Conservation (phyloP, 371 early-diverging fungal species). For the Umbelopsis sp. region DNA sequence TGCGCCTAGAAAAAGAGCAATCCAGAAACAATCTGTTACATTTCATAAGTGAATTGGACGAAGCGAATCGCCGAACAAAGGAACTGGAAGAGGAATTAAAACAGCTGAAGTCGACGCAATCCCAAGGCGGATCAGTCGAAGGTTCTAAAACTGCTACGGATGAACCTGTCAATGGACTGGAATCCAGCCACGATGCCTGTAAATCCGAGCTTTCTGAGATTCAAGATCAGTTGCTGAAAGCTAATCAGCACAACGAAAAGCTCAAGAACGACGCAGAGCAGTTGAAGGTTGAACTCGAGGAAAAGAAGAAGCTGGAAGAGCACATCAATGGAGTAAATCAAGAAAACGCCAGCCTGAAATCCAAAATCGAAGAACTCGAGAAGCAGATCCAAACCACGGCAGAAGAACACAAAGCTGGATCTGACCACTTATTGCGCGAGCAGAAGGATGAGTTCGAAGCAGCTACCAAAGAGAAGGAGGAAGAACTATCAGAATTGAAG, state of each 20-base stretch:
- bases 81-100: neutral
- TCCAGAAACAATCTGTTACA: conserved; percentile 44
- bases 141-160: neutral
- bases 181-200: neutral
- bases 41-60: conserved; percentile 45
- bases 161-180: neutral
- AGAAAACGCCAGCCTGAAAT: neutral
- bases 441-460: neutral
- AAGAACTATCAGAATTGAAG: neutral
- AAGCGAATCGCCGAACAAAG: neutral
- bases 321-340: neutral
- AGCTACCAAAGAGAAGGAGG: neutral
- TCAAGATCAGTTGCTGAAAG: neutral
- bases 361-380: neutral
- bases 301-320: neutral
- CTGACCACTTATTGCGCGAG: neutral
- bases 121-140: neutral
- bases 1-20: conserved; percentile 42
- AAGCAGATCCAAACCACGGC: neutral
- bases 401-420: conserved; percentile 1
- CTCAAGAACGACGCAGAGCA: neutral
- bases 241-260: neutral
- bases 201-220: neutral
- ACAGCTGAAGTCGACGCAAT: neutral
- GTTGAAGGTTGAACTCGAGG: neutral